Evolutionary conservation across 2,329 filamentous ascomycete species (phyloP).

Genomic region (Fusarium sp.): DNA sequence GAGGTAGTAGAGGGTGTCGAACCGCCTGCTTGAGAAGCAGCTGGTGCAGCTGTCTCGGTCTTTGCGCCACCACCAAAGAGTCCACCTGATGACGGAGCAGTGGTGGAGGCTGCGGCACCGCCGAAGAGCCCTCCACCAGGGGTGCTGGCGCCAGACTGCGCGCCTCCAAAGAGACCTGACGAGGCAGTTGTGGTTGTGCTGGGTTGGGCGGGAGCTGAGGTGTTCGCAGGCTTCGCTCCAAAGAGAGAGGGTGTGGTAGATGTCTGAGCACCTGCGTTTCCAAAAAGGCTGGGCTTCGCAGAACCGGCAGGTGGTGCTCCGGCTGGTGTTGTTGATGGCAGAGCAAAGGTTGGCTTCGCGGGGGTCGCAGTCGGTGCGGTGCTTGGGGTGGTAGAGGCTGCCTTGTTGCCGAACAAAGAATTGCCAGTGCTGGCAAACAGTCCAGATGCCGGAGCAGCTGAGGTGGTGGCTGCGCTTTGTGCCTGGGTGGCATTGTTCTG

Average conservation of each 20-base stretch:
- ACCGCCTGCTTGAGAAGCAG: slow-evolving; percentile 30
- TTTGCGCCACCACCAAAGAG: slow-evolving; percentile 35
- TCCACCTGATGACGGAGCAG: slow-evolving; percentile 37
- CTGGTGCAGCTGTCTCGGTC: slow-evolving; percentile 37
- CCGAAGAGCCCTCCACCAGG: slow-evolving; percentile 49
- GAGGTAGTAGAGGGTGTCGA: slow-evolving; percentile 37
- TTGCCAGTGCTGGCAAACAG: slow-evolving; percentile 45
- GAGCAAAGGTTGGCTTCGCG: slow-evolving; percentile 59
- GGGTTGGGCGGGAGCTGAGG: slow-evolving; percentile 29
- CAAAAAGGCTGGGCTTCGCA: slow-evolving; percentile 43
- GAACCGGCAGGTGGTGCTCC: slow-evolving; percentile 61
- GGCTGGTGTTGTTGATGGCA: slow-evolving; percentile 65
- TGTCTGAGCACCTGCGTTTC: slow-evolving; percentile 33
- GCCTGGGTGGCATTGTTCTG: slow-evolving; percentile 41
- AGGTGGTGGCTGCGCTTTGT: slow-evolving; percentile 36
- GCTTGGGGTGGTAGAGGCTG: slow-evolving; percentile 22
- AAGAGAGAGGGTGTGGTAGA: slow-evolving; percentile 44
- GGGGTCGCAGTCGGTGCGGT: slow-evolving; percentile 48
- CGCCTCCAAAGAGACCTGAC: slow-evolving; percentile 48
- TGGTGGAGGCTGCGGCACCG: slow-evolving; percentile 42
- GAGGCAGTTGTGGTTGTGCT: slow-evolving; percentile 29
- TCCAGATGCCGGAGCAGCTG: slow-evolving; percentile 42
- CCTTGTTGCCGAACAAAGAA: slow-evolving; percentile 33
- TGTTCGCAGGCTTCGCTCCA: slow-evolving; percentile 42
- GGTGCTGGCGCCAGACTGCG: slow-evolving; percentile 45